Evolutionary conservation across 1,284 basidiomycete genomes (phyloP).

Genomic region (Tremellales sp.): DNA sequence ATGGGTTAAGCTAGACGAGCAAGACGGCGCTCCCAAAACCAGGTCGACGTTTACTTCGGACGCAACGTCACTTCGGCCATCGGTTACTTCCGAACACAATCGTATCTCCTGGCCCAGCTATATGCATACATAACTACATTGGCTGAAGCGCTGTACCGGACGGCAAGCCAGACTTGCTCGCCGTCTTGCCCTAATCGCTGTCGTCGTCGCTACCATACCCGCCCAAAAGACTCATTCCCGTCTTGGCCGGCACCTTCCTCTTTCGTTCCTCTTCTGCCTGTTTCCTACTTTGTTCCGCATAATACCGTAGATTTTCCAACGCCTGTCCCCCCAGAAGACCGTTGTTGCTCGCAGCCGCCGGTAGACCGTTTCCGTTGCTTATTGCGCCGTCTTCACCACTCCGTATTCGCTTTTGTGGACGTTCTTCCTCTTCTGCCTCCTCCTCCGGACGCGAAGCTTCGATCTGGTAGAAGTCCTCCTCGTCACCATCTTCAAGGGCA

Average conservation of each 20-base stretch:
- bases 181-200: slow-evolving; percentile 22
- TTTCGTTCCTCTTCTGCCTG: slow-evolving; percentile 27
- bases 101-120: neutral
- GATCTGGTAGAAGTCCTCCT: slow-evolving; percentile 46
- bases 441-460: slow-evolving; percentile 23
- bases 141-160: neutral
- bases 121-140: neutral
- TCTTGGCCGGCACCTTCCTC: slow-evolving; percentile 19
- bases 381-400: slow-evolving; percentile 1
- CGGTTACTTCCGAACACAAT: neutral
- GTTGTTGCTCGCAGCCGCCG: slow-evolving; percentile 11
- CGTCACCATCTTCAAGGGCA: slow-evolving; percentile 67
- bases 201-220: slow-evolving; percentile 38
- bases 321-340: slow-evolving; percentile 68
- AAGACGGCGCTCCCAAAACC: no score
- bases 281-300: slow-evolving; percentile 48
- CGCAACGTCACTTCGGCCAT: neutral
- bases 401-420: slow-evolving; percentile 36
- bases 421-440: slow-evolving; percentile 10
- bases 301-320: slow-evolving; percentile 78
- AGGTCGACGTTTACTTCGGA: neutral
- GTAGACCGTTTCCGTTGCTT: slow-evolving; percentile 22
- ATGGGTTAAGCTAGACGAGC: neutral
- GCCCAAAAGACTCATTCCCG: slow-evolving; percentile 23
- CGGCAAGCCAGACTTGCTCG: no score